Percentiles rank a stretch among this genome's conserved stretches.
Conservation (phyloP, 257 asterid species). For the Leptodermis oblonga region DNA sequence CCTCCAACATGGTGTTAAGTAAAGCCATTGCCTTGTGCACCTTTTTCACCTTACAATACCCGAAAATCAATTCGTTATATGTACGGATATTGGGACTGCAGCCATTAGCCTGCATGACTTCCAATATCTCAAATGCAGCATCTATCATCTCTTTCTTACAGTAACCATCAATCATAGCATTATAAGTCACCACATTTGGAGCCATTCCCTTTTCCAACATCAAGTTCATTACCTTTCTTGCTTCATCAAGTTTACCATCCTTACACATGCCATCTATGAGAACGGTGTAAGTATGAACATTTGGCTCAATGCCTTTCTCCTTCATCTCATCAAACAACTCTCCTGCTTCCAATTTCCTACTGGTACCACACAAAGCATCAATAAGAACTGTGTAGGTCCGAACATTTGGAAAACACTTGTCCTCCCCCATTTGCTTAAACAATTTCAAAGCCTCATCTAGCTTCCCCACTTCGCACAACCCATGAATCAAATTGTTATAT, state of each 20-base stretch:
- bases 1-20: slow-evolving; percentile 53
- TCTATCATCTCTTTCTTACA: slow-evolving; percentile 55
- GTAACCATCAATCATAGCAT: slow-evolving; percentile 65
- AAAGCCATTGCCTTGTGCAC: slow-evolving; percentile 69
- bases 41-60: slow-evolving; percentile 45
- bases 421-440: slow-evolving; percentile 53
- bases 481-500: slow-evolving; percentile 62
- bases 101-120: slow-evolving; percentile 43
- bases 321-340: slow-evolving; percentile 56
- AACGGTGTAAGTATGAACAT: slow-evolving; percentile 63
- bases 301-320: slow-evolving; percentile 66
- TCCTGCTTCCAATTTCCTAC: slow-evolving; percentile 55
- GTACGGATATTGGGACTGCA: slow-evolving; percentile 59
- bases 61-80: slow-evolving; percentile 64
- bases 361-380: slow-evolving; percentile 51
- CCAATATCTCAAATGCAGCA: slow-evolving; percentile 49
- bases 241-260: slow-evolving; percentile 50
- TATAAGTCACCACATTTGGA: slow-evolving; percentile 62
- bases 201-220: slow-evolving; percentile 45
- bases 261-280: slow-evolving; percentile 54
- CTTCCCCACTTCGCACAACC: slow-evolving; percentile 55
- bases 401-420: slow-evolving; percentile 53
- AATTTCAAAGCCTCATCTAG: slow-evolving; percentile 49
- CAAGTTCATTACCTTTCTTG: slow-evolving; percentile 30
- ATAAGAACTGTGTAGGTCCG: slow-evolving; percentile 64